Base-by-base conservation (phyloP, 78 protist species). In the Protostelium mycophagum region DNA sequence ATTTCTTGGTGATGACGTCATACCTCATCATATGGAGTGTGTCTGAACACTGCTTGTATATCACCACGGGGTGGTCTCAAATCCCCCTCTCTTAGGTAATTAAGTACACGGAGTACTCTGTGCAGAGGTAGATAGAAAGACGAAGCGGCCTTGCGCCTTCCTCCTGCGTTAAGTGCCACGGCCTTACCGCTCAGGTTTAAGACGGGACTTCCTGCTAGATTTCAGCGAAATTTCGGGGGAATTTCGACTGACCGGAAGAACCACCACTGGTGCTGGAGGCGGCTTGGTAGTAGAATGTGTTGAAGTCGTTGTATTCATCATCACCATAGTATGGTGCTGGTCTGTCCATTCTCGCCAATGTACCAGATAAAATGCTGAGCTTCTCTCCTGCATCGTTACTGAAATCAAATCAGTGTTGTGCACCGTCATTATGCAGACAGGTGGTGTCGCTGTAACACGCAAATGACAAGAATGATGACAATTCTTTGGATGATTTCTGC, bases 311-410 rank as follows among this genome's bases (percentile, higher is more conserved):
- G 88, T 90, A 93, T 38, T 37, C 1, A 1, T 36, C 86, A 51
- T 51, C 73, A 25, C 73, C 73, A 51, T 93, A 93, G 84, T 0
- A 0, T 25, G 95, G 95, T 16, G 93, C 90, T 16, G 86, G 63
- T 36, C 95, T 86, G 51, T 93, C 95, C 51, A 93, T 38, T 16
- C 95, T 87, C 1, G 95, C 95, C 36, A 93, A 16, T 1, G 95
- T 93, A 29, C 93, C 92, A 29, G 88, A 63, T 10, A 93, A 89
- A 9, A 93, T 93, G 37, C 92, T 90, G 36, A 93, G 88, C 34
- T 93, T 93, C 37, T 93, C 95, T 28, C 91, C 95, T 23, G 93
- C 92, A 39, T 93, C 95, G 29, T 93, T 93, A 29, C 73, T 51
- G 73, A 16, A 16, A 51, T 25, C 16, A 16, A 51, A 51, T n/a